Conservation (phyloP, 805 yeast species). For the Candida nitratophila region DNA sequence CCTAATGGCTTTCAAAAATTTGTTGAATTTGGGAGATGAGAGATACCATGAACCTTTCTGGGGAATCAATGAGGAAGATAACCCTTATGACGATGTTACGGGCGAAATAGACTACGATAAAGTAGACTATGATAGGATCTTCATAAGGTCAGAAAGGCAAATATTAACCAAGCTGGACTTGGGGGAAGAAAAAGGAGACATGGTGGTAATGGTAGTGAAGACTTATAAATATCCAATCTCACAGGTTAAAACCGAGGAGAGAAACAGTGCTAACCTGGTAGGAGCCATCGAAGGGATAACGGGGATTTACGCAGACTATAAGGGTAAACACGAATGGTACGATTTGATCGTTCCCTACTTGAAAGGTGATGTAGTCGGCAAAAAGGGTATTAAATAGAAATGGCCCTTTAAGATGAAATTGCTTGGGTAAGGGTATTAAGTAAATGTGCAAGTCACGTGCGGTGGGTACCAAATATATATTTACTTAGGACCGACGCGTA, state of each 20-base stretch:
- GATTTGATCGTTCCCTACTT: conserved; percentile 25
- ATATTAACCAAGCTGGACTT: conserved; percentile 35
- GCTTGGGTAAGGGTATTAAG: too few species aligned
- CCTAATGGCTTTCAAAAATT: conserved; percentile 29
- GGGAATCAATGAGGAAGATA: conserved; percentile 8
- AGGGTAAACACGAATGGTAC: conserved; percentile 54
- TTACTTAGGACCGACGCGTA: too few species aligned
- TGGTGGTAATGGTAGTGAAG: conserved; percentile 39
- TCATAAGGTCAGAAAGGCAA: conserved; percentile 50
- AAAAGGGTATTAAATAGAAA: too few species aligned
- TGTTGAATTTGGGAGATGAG: conserved; percentile 21
- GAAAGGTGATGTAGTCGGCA: neutral
- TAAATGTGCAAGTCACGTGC: too few species aligned
- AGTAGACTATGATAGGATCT: conserved; percentile 30
- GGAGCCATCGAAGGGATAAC: conserved; percentile 56
- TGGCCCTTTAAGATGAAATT: too few species aligned
- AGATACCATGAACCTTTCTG: conserved; percentile 23
- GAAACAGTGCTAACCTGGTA: conserved; percentile 34
- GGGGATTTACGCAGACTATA: conserved; percentile 46
- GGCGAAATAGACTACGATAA: conserved; percentile 22
- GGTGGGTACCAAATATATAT: too few species aligned
- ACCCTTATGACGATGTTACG: conserved; percentile 17
- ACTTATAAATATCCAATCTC: conserved; percentile 43
- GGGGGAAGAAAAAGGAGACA: conserved; percentile 24
- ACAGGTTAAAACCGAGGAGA: conserved; percentile 29